Percentiles rank a stretch among this genome's conserved stretches.
These are phyloP conservation scores for Ophiorrhiza pumila DNA, from an alignment of 257 asterid genomes.

Conservation along the genomic window DNA sequence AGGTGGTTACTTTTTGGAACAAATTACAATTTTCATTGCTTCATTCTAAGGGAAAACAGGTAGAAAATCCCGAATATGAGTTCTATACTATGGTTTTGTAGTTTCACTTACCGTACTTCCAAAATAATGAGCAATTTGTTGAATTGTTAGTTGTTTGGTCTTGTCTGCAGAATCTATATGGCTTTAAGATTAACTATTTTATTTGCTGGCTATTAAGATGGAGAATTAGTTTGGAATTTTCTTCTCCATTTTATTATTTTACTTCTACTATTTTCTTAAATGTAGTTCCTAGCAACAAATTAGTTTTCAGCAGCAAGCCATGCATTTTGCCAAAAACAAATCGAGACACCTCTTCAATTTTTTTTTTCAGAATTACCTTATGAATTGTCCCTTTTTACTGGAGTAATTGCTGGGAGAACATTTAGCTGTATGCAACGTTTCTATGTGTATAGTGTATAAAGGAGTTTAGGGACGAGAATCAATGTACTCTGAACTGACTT, in stretches of 20 bases:
- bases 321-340: too few species aligned
- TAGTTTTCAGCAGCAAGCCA: too few species aligned
- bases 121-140: background rate
- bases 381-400: background rate
- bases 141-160: background rate
- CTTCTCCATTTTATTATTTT: too few species aligned
- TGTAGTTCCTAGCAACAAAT: too few species aligned
- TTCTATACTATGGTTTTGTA: background rate
- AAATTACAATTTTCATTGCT: background rate
- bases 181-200: too few species aligned
- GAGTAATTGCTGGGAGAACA: background rate
- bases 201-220: too few species aligned
- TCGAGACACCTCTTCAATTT: too few species aligned
- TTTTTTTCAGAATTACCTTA: too few species aligned
- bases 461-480: background rate
- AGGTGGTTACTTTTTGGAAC: conserved; percentile 7
- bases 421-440: background rate
- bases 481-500: background rate
- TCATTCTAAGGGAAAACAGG: background rate
- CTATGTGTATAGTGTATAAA: background rate
- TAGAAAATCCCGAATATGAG: background rate
- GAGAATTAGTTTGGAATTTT: too few species aligned
- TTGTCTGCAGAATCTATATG: too few species aligned
- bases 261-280: too few species aligned
- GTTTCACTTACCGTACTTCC: too few species aligned